Evolutionary conservation across 768 basidiomycete species (phyloP).

Genomic region (Lepiota venenata): DNA sequence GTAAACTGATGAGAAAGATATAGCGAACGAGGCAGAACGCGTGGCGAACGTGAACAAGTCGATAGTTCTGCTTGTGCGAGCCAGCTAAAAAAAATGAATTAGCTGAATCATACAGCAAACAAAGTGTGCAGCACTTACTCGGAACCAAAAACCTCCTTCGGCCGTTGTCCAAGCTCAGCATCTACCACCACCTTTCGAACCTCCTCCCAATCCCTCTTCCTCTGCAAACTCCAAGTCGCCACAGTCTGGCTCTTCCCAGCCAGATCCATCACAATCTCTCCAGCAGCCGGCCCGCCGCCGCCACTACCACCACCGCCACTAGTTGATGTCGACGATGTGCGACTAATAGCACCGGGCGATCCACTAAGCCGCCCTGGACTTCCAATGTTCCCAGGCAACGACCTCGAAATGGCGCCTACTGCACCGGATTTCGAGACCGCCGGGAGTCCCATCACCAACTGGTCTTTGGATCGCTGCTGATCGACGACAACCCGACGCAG

Average conservation of each 20-base stretch:
- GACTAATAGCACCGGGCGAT: constrained; percentile 28
- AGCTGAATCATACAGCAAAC: constrained; percentile 5
- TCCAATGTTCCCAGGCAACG: constrained; percentile 51
- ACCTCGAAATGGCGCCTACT: constrained; percentile 51
- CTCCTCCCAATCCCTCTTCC: constrained; percentile 50
- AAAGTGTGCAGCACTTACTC: constrained; percentile 29
- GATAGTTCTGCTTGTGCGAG: constrained; percentile 83
- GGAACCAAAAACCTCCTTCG: constrained; percentile 17
- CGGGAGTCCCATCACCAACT: constrained; percentile 17
- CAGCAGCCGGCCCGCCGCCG: not conserved
- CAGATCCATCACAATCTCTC: constrained; percentile 30
- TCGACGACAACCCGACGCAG: constrained; percentile 53
- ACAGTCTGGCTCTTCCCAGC: constrained; percentile 36
- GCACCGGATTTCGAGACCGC: constrained; percentile 25
- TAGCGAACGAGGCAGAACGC: constrained; percentile 66
- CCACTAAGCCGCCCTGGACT: not conserved
- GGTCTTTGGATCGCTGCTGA: constrained; percentile 21
- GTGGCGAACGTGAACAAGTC: constrained; percentile 56
- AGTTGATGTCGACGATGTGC: constrained; percentile 29
- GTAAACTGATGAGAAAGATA: constrained; percentile 86
- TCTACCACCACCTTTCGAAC: constrained; percentile 34
- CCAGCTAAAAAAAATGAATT: constrained; percentile 39
- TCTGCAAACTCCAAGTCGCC: constrained; percentile 64
- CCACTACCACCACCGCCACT: constrained; percentile 10
- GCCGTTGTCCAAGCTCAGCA: not conserved